Percentiles rank a stretch among this genome's conserved stretches.
phyloP scores from a whole-genome alignment of 208 protist genomes.

The Phytomonas francai region DNA sequence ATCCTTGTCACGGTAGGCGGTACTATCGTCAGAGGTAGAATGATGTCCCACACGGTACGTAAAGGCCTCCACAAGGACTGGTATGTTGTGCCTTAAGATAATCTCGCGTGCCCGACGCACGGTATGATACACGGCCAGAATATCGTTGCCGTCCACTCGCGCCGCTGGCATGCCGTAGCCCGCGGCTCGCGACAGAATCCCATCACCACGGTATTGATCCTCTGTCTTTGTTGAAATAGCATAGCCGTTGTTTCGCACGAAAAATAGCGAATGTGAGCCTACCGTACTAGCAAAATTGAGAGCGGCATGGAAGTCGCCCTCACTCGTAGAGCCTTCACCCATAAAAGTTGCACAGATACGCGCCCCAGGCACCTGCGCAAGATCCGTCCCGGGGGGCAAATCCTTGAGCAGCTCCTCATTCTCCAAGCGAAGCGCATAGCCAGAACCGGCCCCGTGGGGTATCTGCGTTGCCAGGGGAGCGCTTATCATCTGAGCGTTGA shows the following conservation, averaged over 20 bases:
- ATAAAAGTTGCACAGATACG: slow-evolving; percentile 91
- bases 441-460: slow-evolving; percentile 91
- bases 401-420: slow-evolving; percentile 38
- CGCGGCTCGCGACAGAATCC: slow-evolving; percentile 72
- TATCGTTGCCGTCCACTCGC: slow-evolving; percentile 95
- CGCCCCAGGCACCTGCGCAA: slow-evolving; percentile 18
- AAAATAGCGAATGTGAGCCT: slow-evolving; percentile 89
- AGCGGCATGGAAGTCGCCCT: slow-evolving; percentile 96
- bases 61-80: slow-evolving; percentile 95
- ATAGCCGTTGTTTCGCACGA: slow-evolving; percentile 93
- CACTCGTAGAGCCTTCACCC: slow-evolving; percentile 94
- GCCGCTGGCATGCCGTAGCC: slow-evolving; percentile 88
- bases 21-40: slow-evolving; percentile 94
- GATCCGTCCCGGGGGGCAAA: slow-evolving; percentile 16
- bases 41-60: slow-evolving; percentile 94
- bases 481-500: slow-evolving; percentile 94
- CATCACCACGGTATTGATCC: slow-evolving; percentile 95
- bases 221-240: slow-evolving; percentile 94
- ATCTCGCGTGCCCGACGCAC: slow-evolving; percentile 82
- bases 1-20: slow-evolving; percentile 68
- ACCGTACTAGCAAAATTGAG: slow-evolving; percentile 95
- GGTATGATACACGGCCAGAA: slow-evolving; percentile 91
- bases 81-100: slow-evolving; percentile 64
- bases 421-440: slow-evolving; percentile 91
- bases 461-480: slow-evolving; percentile 96